A percentile compares a stretch with the other conserved stretches of the same genome.
Conservation (phyloP, 2,329 filamentous ascomycete species). For the Arthrobotrys megalospora region DNA sequence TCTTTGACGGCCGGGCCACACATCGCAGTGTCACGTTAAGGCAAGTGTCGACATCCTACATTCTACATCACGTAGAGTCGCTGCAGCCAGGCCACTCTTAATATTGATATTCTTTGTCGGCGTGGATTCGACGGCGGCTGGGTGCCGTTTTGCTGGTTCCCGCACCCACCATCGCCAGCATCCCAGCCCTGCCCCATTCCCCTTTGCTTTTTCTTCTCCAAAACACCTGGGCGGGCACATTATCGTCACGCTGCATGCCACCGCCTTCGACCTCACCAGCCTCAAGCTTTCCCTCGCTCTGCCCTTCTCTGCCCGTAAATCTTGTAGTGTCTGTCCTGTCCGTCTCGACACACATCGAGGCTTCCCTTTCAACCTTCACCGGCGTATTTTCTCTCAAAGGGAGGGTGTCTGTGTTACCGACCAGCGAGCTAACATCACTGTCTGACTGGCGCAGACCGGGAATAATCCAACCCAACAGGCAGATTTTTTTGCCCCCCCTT, state of each 20-base stretch:
- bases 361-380: not conserved
- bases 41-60: conserved; percentile 49
- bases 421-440: conserved; percentile 34
- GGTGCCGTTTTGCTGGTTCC: conserved; percentile 23
- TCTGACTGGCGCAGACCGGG: conserved; percentile 53
- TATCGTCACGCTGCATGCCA: conserved; percentile 45
- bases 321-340: conserved; percentile 23
- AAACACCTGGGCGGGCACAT: conserved; percentile 48
- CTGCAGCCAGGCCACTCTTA: conserved; percentile 26
- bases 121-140: conserved; percentile 18
- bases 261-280: conserved; percentile 37
- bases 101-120: conserved; percentile 25
- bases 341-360: conserved; percentile 25
- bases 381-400: conserved; percentile 11
- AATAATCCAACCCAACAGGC: conserved; percentile 55
- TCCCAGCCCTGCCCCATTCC: conserved; percentile 36
- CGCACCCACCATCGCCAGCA: conserved; percentile 30
- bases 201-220: conserved; percentile 32
- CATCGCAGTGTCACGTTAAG: conserved; percentile 54
- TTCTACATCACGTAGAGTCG: conserved; percentile 7
- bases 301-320: conserved; percentile 20
- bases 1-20: conserved; percentile 27
- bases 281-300: conserved; percentile 5
- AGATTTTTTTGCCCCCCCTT: conserved; percentile 58
- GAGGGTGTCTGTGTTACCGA: conserved; percentile 41